A percentile compares a stretch with the other conserved stretches of the same genome.
These are phyloP conservation scores for Gardenia jasminoides DNA, from an alignment of 257 asterid species.

Conservation along the genomic window DNA sequence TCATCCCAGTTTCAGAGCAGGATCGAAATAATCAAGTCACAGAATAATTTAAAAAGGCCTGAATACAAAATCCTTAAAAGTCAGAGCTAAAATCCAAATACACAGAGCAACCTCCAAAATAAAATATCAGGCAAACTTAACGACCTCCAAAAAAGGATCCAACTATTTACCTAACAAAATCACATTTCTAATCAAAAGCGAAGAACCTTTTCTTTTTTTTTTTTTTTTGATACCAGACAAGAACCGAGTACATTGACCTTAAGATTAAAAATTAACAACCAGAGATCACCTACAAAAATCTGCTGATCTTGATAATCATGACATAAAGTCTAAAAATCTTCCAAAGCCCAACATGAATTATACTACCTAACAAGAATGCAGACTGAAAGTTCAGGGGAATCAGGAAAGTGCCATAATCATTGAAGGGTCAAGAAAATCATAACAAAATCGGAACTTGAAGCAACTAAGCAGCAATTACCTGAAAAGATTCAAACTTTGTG, in stretches of 20 bases:
- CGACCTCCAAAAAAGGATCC: slow-evolving; percentile 7
- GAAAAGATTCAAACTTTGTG: slow-evolving; percentile 6
- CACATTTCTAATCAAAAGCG: neutral
- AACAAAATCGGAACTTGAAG: neutral
- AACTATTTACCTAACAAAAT: neutral
- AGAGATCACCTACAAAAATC: neutral
- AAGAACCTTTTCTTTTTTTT: too few species aligned
- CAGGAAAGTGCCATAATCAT: neutral
- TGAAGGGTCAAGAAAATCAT: slow-evolving; percentile 4
- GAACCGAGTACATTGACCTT: neutral
- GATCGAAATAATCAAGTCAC: neutral
- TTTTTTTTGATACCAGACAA: neutral
- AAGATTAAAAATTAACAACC: neutral
- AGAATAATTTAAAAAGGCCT: neutral
- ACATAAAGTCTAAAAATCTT: neutral
- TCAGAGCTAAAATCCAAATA: neutral
- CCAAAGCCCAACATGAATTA: neutral
- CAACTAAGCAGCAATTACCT: slow-evolving; percentile 21
- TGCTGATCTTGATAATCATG: neutral
- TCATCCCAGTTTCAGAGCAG: neutral
- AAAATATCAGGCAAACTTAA: neutral
- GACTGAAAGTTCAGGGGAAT: neutral
- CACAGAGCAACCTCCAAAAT: neutral
- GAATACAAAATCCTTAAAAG: neutral
- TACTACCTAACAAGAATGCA: neutral